These are phyloP conservation scores for Cryphonectria nitschkei DNA, from an alignment of 2,329 filamentous ascomycete genomes.

Conservation along the genomic window DNA sequence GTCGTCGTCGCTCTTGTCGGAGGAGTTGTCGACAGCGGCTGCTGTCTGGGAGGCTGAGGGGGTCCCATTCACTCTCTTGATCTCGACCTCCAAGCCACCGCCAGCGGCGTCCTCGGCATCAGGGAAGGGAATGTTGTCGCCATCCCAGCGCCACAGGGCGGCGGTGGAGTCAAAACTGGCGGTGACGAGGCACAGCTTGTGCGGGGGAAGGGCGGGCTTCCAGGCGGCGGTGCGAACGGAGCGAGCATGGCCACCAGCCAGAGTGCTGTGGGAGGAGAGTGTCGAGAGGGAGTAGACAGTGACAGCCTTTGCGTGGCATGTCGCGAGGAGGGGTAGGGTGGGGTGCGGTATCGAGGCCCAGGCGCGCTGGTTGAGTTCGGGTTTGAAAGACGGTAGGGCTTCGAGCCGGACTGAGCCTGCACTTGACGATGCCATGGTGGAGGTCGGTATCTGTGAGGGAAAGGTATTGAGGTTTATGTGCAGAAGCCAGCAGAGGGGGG, in stretches of 20 bases:
- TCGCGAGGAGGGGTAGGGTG: constrained; percentile 84
- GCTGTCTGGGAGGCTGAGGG: constrained; percentile 25
- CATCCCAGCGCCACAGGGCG: constrained; percentile 76
- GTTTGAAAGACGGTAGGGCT: constrained; percentile 55
- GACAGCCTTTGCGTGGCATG: constrained; percentile 83
- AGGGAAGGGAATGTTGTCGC: constrained; percentile 41
- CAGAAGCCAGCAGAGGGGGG: neutral
- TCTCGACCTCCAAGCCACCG: constrained; percentile 48
- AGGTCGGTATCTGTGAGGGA: too few species aligned
- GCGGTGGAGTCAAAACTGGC: constrained; percentile 94
- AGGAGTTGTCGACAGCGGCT: constrained; percentile 41
- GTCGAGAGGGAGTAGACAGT: constrained; percentile 87
- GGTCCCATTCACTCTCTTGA: constrained; percentile 32
- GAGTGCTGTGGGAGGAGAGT: constrained; percentile 76
- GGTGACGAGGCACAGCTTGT: constrained; percentile 80
- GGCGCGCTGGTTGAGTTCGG: constrained; percentile 69
- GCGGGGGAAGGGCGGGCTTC: constrained; percentile 71
- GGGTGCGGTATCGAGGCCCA: constrained; percentile 90
- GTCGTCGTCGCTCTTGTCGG: constrained; percentile 69
- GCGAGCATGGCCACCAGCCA: constrained; percentile 87
- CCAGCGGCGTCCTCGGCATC: constrained; percentile 23
- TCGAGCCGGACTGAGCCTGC: constrained; percentile 18
- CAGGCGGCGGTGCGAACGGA: constrained; percentile 85
- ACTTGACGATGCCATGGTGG: constrained; percentile 40
- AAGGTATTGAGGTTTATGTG: neutral